Evolutionary conservation across 768 basidiomycete species (phyloP), one percentile per base, ranked within the genome.

Genomic region (Tubosaeta brunneosetosa): DNA sequence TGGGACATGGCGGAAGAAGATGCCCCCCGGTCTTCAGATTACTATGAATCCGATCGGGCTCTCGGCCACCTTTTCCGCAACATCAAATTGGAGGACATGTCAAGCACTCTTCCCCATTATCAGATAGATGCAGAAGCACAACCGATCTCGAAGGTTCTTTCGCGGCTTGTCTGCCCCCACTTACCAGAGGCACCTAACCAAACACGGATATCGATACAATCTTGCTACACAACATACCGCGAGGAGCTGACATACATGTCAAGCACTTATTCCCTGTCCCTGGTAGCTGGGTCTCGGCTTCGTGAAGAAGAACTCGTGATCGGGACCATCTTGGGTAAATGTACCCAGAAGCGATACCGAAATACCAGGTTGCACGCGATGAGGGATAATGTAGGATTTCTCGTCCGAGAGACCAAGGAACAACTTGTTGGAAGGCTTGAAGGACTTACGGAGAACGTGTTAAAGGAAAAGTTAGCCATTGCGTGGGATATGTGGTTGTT

Each of bases 191-290:
- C 22, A 6, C n/a, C 41, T 29, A 19, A 22, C 19, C 46, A 22
- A 19, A 26, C 57, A 16, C 49, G 46, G 29, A 38, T 13, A 33
- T 1, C 48, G 55, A 55, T 66, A 40, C 52, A 66, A 11, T 26
- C 64, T 17, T 26, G 60, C 29, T 62, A 60, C 26, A 27, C 25
- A 52, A 34, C 68, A 57, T 91, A 89, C 63, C 65, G 69, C 11
- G 77, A 82, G 52, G 86, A 92, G 65, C 72, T 92, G 53, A 68
- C 74, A 14, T 91, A 89, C 64, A 85, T 89, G 49, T 80, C 83
- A 54, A 68, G 75, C 14, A 85, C 84, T 0, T 87, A 88, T 61
- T 80, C 83, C 0, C 67, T 91, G 10, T 80, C 85, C 9, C 76
- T 78, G 49, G 68, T 73, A 9, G 75, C 82, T 1, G 81, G 78